Percentiles rank a stretch among this genome's conserved stretches.
phyloP scores from a whole-genome alignment of 2,329 filamentous ascomycete genomes.

The Xylaria sp. region DNA sequence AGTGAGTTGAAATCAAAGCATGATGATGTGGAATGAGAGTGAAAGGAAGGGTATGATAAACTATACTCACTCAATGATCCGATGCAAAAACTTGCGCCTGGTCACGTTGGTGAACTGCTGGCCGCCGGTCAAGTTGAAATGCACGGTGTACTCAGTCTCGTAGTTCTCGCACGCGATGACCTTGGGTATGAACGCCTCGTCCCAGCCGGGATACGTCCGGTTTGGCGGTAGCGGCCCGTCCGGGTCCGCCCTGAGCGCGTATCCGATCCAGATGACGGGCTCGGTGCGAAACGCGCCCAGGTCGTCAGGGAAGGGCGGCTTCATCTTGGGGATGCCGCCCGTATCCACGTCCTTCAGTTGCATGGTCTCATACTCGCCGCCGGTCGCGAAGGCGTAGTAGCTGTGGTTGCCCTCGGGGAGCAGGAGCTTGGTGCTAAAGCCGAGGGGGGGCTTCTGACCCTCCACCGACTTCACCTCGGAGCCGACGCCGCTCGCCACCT shows the following conservation, averaged over 20 bases:
- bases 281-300: constrained; percentile 43
- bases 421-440: constrained; percentile 37
- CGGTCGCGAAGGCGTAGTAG: constrained; percentile 38
- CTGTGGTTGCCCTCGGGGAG: constrained; percentile 38
- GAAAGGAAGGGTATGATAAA: background rate
- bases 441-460: constrained; percentile 30
- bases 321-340: constrained; percentile 37
- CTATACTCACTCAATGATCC: constrained; percentile 39
- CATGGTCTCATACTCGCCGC: constrained; percentile 38
- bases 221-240: constrained; percentile 27
- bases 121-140: constrained; percentile 39
- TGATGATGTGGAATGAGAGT: background rate
- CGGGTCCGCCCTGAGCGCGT: constrained; percentile 30
- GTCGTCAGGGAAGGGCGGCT: constrained; percentile 34
- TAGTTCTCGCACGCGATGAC: constrained; percentile 45
- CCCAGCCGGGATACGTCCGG: constrained; percentile 32
- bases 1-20: background rate
- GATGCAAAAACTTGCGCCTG: constrained; percentile 31
- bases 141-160: constrained; percentile 40
- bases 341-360: constrained; percentile 35
- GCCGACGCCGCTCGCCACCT: constrained; percentile 36
- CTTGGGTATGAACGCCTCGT: constrained; percentile 39
- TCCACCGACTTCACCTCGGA: constrained; percentile 35
- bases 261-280: constrained; percentile 45
- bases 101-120: constrained; percentile 34